Base-by-base conservation (phyloP, 306 rosid genomes). In the Argentina anserina region DNA sequence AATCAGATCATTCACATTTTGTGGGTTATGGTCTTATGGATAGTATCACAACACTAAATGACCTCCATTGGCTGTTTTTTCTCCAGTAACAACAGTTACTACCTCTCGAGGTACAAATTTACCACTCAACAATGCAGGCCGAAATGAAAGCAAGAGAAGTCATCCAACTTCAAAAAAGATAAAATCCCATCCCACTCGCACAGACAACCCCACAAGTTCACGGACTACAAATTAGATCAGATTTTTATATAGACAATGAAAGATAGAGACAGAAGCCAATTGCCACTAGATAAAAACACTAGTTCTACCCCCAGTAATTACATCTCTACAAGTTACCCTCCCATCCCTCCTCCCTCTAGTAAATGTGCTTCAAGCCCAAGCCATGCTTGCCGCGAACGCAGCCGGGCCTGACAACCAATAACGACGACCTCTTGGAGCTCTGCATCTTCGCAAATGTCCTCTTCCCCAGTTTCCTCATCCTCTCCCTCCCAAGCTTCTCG, bases 401-500 rank as follows among this genome's bases (percentile, higher is more conserved):
- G 17, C 98, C 98, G 20, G 96, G 90, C 79, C 83, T 87, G 29
- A 80, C 80, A 72, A 81, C 83, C 66, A 93, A 52, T 76, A 68
- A 62, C 0, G 97, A 90, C 4, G 85, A 76, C 45, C 79, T 85
- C 77, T 88, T 93, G 0, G 97, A 88, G 73, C 63, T 84, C 28
- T 76, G 62, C 91, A 87, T 87, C 81, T 83, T 92, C 49, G 96
- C 40, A 75, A 77, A 88, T 7, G 74, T 86, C 85, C 97, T 88
- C 80, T 90, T 90, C 86, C 98, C 98, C 75, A 89, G 78, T 40
- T 93, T 93, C 83, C 95, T 93, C 97, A 93, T 88, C 83, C 97
- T 87, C 83, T 93, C 84, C 74, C 97, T 78, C 80, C 82, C 90
- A 25, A 90, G 58, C 55, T 84, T 90, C 36, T 67, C 76, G 66